Base-by-base conservation (phyloP, 1,284 basidiomycete genomes). In the Microbotryomycetes sp. region DNA sequence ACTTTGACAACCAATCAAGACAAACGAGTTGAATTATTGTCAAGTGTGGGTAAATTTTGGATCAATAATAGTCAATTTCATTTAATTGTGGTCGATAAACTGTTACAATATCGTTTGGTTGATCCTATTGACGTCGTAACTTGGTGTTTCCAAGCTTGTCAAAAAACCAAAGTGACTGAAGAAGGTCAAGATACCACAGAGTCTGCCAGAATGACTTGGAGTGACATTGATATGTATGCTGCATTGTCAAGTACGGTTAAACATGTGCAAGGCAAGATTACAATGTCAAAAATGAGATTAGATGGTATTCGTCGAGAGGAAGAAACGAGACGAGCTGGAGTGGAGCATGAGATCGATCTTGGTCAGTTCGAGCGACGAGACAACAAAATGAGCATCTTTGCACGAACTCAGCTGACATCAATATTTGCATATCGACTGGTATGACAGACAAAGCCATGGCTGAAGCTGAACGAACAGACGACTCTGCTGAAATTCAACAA, bases 71-170 rank as follows among this genome's bases (percentile, higher is more conserved):
- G 81, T 29, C 89, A 94, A 72, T 89, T 92, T 84, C 80, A 92
- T 47, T 80, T 82, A 23, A 90, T 98, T 71, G 92, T 97, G 5
- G 86, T 94, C 66, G 96, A 97, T 80, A 99, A 99, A 79, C 80
- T 97, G 65, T 88, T 98, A 82, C 94, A 98, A 76, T 99, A 99
- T 77, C 89, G 96, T 72, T 89, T 98, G 60, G 87, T 98, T 30
- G 92, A 97, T 72, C 91, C 93, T 0, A 84, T 86, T 16, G 93
- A 98, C 72, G 87, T 97, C 19, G 86, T 97, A 56, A 79, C 79
- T 4, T 97, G 90, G 85, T 83, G 88, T 19, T 97, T 98, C 75
- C n/a, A n/a, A n/a, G n/a, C n/a, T n/a, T n/a, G n/a, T n/a, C n/a
- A n/a, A n/a, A n/a, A n/a, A n/a, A n/a, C n/a, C n/a, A n/a, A n/a